Conservation (phyloP, 371 early-diverging fungal genomes). For the Mucor irregularis region DNA sequence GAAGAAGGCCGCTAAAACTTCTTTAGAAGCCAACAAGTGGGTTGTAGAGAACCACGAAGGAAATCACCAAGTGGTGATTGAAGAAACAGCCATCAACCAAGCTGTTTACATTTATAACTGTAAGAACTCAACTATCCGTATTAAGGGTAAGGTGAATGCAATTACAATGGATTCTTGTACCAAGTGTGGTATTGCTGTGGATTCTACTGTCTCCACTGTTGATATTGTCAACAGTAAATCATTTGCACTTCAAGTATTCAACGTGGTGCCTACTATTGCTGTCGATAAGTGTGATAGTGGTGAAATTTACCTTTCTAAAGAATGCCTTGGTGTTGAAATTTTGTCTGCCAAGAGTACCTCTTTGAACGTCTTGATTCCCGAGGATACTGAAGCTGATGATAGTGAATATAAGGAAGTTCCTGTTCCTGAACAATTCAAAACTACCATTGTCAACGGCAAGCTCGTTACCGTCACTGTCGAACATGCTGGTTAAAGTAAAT, state of each 20-base stretch:
- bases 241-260: slow-evolving; percentile 86
- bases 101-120: slow-evolving; percentile 93
- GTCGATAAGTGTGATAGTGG: slow-evolving; percentile 94
- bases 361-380: slow-evolving; percentile 79
- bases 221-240: slow-evolving; percentile 92
- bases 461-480: slow-evolving; percentile 84
- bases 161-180: slow-evolving; percentile 87
- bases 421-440: slow-evolving; percentile 93
- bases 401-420: slow-evolving; percentile 85
- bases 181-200: slow-evolving; percentile 86
- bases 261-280: slow-evolving; percentile 80
- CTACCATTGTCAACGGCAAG: slow-evolving; percentile 76
- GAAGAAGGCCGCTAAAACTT: slow-evolving; percentile 80
- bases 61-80: slow-evolving; percentile 74
- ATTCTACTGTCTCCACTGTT: slow-evolving; percentile 82
- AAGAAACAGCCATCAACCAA: slow-evolving; percentile 82
- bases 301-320: slow-evolving; percentile 82
- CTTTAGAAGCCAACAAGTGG: slow-evolving; percentile 93
- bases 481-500: slow-evolving; percentile 62
- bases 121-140: slow-evolving; percentile 82
- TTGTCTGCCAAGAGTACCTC: slow-evolving; percentile 89
- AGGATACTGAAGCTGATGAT: slow-evolving; percentile 64
- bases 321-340: slow-evolving; percentile 78
- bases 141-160: slow-evolving; percentile 92
- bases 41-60: slow-evolving; percentile 84